Base-by-base conservation (phyloP, 2,329 filamentous ascomycete species). In the Beauveria pseudobassiana region DNA sequence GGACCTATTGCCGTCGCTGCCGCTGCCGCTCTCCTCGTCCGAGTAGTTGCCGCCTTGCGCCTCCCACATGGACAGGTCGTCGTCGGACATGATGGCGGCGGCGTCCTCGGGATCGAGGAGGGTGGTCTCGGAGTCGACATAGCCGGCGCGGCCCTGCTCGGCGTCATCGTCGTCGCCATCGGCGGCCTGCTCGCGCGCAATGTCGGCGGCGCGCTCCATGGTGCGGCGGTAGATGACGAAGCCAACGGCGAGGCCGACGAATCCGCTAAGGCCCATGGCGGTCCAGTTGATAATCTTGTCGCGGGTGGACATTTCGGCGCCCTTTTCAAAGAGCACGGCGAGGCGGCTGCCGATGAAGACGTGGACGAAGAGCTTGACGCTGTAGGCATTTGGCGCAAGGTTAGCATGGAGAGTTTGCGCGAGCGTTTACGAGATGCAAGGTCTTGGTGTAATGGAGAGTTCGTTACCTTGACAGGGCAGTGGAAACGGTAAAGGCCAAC, bases 281-380 rank as follows among this genome's bases (percentile, higher is more conserved):
- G 87, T 74, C 72, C 96, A 96, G 75, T 95, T 96, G 69, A 98
- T 79, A 30, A 86, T 81, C 73, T 93, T 95, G 65, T 90, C 90
- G 65, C 82, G 81, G 3, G 82, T 75, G 63, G 89, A 87, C 93
- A 98, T 97, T 67, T 88, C 84, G 70, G 90, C 91, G 65, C 88
- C 89, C 62, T 85, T 83, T 68, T 96, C 90, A n/a, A 90, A 91
- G 40, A 99, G 85, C 58, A 87, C 80, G 50, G 91, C 91, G 18
- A 99, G 79, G 61, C 92, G 84, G 69, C 85, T 87, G 64, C 95
- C 95, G 69, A 99, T 91, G 76, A 97, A 99, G 68, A 96, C 86
- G 71, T 96, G 91, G 56, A 99, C 87, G 63, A 98, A 80, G 20
- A 99, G 80, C 71, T 98, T 99, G 7, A 95, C 95, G 16, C 82